A percentile compares a stretch with the other conserved stretches of the same genome.
These are phyloP conservation scores for Ophiobolus disseminans DNA, from an alignment of 2,329 filamentous ascomycete genomes.

Conservation along the genomic window DNA sequence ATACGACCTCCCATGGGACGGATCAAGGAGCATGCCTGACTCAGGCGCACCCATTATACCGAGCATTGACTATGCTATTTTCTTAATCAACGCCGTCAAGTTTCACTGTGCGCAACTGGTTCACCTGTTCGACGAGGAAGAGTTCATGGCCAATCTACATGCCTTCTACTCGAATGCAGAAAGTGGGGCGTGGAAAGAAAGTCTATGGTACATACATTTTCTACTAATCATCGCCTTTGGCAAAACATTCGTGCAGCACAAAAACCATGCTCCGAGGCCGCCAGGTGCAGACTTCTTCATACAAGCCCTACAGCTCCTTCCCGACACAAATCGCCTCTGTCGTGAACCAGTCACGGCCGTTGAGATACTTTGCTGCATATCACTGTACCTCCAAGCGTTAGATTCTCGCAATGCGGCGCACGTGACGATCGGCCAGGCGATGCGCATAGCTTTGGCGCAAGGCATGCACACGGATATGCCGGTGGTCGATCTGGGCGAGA, in stretches of 20 bases:
- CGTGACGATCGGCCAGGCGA: conserved; percentile 60
- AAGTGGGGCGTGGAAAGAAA: conserved; percentile 30
- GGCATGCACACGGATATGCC: conserved; percentile 64
- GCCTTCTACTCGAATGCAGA: conserved; percentile 51
- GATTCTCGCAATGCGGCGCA: conserved; percentile 58
- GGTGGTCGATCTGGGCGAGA: conserved; percentile 50
- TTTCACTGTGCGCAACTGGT: conserved; percentile 64
- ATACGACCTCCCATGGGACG: conserved; percentile 62
- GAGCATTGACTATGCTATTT: conserved; percentile 60
- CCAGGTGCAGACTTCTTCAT: conserved; percentile 67
- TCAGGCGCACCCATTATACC: conserved; percentile 54
- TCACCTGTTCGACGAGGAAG: conserved; percentile 62
- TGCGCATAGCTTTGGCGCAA: conserved; percentile 58
- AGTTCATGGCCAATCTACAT: conserved; percentile 56
- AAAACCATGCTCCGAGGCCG: conserved; percentile 43
- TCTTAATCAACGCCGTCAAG: conserved; percentile 63
- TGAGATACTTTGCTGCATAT: conserved; percentile 60
- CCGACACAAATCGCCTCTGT: conserved; percentile 53
- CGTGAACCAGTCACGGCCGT: conserved; percentile 55
- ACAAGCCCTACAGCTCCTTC: conserved; percentile 65
- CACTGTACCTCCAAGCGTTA: conserved; percentile 61
- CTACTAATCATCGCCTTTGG: conserved; percentile 63
- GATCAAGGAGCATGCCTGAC: conserved; percentile 39
- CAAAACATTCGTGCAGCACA: conserved; percentile 58
- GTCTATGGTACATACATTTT: conserved; percentile 62